Percentiles rank a stretch among this genome's conserved stretches.
These are phyloP conservation scores for Crithidia fasciculata DNA, from an alignment of 208 protist genomes.

Conservation along the genomic window DNA sequence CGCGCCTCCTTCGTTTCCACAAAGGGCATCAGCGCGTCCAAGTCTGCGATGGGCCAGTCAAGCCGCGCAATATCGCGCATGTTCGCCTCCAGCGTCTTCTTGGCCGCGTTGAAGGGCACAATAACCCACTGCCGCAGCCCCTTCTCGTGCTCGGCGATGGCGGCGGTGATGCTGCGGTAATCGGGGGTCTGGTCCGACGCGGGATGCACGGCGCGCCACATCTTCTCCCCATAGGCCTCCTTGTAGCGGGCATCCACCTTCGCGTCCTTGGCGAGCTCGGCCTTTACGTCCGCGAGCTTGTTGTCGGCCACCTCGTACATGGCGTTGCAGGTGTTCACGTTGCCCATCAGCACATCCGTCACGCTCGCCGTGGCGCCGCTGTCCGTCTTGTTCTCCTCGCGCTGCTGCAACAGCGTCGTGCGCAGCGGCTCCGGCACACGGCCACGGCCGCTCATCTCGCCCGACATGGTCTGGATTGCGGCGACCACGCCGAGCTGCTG, in stretches of 20 bases:
- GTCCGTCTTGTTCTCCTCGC: conserved; percentile 37
- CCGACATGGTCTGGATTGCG: conserved; percentile 66
- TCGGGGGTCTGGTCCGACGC: conserved; percentile 52
- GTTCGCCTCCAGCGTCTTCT: conserved; percentile 52
- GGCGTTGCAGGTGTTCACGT: conserved; percentile 62
- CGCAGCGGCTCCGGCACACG: conserved; percentile 71
- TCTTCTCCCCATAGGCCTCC: conserved; percentile 75
- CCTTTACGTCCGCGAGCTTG: conserved; percentile 66
- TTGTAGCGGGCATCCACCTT: conserved; percentile 52
- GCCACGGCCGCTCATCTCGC: conserved; percentile 49
- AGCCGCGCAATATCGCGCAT: conserved; percentile 69
- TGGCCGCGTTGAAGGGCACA: conserved; percentile 52
- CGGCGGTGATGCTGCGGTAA: conserved; percentile 54
- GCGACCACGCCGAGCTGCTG: conserved; percentile 64
- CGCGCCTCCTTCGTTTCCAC: conserved; percentile 66
- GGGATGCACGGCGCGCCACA: conserved; percentile 69
- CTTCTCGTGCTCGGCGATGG: conserved; percentile 61
- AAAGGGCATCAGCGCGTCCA: conserved; percentile 88
- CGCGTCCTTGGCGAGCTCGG: conserved; percentile 62
- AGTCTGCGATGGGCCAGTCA: conserved; percentile 70
- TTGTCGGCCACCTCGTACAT: conserved; percentile 47
- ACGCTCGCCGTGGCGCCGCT: conserved; percentile 43
- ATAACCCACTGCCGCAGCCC: conserved; percentile 51
- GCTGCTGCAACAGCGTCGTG: conserved; percentile 62
- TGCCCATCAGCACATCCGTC: conserved; percentile 43